Percentiles rank a stretch among this genome's conserved stretches.
Conservation (phyloP, 1,284 basidiomycete species). For the Cryptococcus wingfieldii region DNA sequence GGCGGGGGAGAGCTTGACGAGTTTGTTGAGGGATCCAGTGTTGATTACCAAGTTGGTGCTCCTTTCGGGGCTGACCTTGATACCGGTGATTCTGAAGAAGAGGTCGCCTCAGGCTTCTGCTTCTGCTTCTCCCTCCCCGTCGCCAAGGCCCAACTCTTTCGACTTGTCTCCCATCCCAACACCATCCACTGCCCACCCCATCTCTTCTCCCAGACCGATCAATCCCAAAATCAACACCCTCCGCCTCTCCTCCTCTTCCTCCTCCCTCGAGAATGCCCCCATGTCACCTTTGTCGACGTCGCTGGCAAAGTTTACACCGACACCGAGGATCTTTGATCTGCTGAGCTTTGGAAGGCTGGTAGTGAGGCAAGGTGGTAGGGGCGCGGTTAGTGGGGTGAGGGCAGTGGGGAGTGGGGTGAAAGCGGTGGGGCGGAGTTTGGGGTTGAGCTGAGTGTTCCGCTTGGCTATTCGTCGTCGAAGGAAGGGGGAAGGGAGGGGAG, state of each 20-base stretch:
- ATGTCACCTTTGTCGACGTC: constrained; percentile 31
- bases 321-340: constrained; percentile 40
- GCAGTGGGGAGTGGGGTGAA: constrained; percentile 11
- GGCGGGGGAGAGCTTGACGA: constrained; percentile 44
- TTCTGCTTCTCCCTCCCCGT: not conserved
- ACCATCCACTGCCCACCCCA: not conserved
- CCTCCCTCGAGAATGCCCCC: constrained; percentile 18
- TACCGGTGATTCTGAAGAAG: constrained; percentile 48
- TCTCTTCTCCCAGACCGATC: not conserved
- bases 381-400: constrained; percentile 15
- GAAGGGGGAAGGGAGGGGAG: no score
- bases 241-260: constrained; percentile 8
- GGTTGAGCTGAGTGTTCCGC: no score
- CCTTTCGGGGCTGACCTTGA: constrained; percentile 43
- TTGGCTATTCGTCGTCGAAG: no score
- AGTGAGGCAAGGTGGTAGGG: constrained; percentile 27
- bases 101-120: constrained; percentile 6
- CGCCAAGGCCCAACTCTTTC: not conserved
- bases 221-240: constrained; percentile 8
- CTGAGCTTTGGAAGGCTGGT: constrained; percentile 38
- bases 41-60: constrained; percentile 48
- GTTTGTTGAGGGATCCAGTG: constrained; percentile 47
- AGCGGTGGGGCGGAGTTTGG: constrained; percentile 6
- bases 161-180: not conserved
- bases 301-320: constrained; percentile 41